A percentile compares a stretch with the other conserved stretches of the same genome.
Conservation (phyloP, 768 basidiomycete genomes). For the Hygrophorus pudorinus region DNA sequence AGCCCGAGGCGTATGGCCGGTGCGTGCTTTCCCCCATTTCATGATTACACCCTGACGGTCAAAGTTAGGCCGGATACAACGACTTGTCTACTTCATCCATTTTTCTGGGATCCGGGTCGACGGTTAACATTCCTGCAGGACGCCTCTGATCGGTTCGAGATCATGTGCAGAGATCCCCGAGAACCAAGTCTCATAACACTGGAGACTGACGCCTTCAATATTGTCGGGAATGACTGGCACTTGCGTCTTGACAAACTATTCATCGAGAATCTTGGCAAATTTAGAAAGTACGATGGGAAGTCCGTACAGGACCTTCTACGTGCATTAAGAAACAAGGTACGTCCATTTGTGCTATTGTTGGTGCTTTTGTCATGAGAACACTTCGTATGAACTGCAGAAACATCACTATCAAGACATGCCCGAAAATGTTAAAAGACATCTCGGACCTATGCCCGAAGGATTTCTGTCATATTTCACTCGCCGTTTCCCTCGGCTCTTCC, state of each 20-base stretch:
- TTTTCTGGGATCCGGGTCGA: slow-evolving; percentile 89
- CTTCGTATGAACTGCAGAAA: slow-evolving; percentile 66
- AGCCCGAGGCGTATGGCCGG: slow-evolving; percentile 67
- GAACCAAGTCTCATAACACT: slow-evolving; percentile 66
- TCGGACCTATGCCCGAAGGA: slow-evolving; percentile 88
- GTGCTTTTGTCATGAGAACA: neutral
- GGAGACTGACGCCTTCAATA: slow-evolving; percentile 54
- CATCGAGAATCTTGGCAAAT: slow-evolving; percentile 93
- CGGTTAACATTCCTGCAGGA: slow-evolving; percentile 93
- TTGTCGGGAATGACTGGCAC: slow-evolving; percentile 92
- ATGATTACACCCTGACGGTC: neutral
- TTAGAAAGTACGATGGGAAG: slow-evolving; percentile 89
- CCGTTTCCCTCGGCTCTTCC: slow-evolving; percentile 84
- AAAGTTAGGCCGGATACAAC: slow-evolving; percentile 71
- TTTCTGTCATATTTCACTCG: slow-evolving; percentile 89
- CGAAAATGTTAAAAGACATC: slow-evolving; percentile 77
- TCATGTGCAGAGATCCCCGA: slow-evolving; percentile 89
- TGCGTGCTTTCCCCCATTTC: slow-evolving; percentile 22
- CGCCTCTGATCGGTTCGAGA: slow-evolving; percentile 94
- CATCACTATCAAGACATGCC: slow-evolving; percentile 97
- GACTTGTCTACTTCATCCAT: slow-evolving; percentile 84
- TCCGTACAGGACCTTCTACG: slow-evolving; percentile 88
- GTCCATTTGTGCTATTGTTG: slow-evolving; percentile 13
- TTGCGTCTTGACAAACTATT: slow-evolving; percentile 78
- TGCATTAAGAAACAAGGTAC: slow-evolving; percentile 90